A percentile compares a stretch with the other conserved stretches of the same genome.
Evolutionary conservation across 1,284 basidiomycete genomes (phyloP).

Genomic region (Cryptococcus amylolentus): DNA sequence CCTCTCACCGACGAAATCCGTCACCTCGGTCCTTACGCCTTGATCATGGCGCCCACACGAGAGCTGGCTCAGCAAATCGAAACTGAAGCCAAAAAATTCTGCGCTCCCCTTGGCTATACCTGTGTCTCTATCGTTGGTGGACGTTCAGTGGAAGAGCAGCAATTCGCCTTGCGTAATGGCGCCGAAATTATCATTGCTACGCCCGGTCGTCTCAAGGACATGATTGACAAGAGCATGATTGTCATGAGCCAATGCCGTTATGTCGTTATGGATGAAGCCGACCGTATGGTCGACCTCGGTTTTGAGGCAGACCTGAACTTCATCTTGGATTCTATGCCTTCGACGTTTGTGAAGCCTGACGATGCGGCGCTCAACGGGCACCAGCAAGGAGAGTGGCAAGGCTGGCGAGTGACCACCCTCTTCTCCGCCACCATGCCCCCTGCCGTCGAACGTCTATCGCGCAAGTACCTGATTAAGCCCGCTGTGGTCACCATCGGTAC

Average conservation of each 20-base stretch:
- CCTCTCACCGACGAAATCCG: slow-evolving; percentile 84
- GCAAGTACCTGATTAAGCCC: slow-evolving; percentile 87
- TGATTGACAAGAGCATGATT: slow-evolving; percentile 90
- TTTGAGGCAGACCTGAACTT: slow-evolving; percentile 93
- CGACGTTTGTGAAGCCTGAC: slow-evolving; percentile 79
- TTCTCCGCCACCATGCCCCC: slow-evolving; percentile 99
- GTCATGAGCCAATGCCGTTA: slow-evolving; percentile 96
- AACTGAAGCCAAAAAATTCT: slow-evolving; percentile 86
- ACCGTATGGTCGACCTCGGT: slow-evolving; percentile 96
- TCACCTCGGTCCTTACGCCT: slow-evolving; percentile 86
- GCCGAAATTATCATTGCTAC: slow-evolving; percentile 98
- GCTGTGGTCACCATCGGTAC: slow-evolving; percentile 97
- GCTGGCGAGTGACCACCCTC: slow-evolving; percentile 80
- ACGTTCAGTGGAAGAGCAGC: slow-evolving; percentile 90
- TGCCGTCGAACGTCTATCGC: slow-evolving; percentile 86
- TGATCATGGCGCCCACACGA: slow-evolving; percentile 93
- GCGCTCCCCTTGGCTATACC: slow-evolving; percentile 75
- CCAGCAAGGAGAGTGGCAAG: slow-evolving; percentile 54
- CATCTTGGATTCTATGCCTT: slow-evolving; percentile 88
- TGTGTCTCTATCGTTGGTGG: slow-evolving; percentile 98
- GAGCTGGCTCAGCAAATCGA: slow-evolving; percentile 98
- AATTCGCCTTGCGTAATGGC: slow-evolving; percentile 90
- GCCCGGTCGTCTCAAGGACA: slow-evolving; percentile 94
- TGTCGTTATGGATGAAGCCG: slow-evolving; percentile 99
- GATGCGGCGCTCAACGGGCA: slow-evolving; percentile 61